A percentile compares a stretch with the other conserved stretches of the same genome.
Evolutionary conservation across 768 basidiomycete genomes (phyloP).

Genomic region (Leccinellum albellum): DNA sequence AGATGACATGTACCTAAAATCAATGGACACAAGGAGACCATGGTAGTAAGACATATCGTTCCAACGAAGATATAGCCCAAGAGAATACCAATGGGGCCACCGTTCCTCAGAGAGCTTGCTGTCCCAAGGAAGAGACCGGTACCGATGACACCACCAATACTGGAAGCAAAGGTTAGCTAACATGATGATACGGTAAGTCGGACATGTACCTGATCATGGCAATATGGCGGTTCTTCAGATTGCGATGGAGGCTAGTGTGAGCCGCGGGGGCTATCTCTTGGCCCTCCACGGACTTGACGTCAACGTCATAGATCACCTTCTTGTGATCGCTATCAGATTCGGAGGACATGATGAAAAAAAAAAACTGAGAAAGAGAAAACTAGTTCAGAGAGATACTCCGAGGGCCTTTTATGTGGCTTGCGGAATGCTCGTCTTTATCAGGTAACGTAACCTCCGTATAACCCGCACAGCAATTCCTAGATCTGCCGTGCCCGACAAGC

Average conservation of each 20-base stretch:
- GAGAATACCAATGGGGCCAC: constrained; percentile 45
- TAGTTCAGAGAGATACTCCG: no score
- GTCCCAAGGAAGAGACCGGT: constrained; percentile 37
- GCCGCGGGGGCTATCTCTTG: background rate
- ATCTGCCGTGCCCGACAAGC: background rate
- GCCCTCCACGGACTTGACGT: constrained; percentile 8
- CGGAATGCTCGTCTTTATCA: background rate
- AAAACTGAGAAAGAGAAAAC: no score
- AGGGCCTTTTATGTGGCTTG: background rate
- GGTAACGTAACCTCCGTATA: background rate
- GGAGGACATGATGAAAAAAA: constrained; percentile 11
- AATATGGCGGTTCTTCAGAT: constrained; percentile 33
- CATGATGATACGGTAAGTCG: no score
- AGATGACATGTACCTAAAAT: background rate
- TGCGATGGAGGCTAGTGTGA: constrained; percentile 20
- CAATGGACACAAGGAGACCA: constrained; percentile 23
- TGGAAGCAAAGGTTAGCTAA: background rate
- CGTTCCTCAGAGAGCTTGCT: constrained; percentile 34
- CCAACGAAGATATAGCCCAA: constrained; percentile 39
- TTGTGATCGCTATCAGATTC: constrained; percentile 1
- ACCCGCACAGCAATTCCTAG: background rate
- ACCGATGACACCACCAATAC: constrained; percentile 40
- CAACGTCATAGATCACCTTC: background rate
- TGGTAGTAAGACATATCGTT: constrained; percentile 36
- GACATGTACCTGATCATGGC: constrained; percentile 32